A percentile compares a stretch with the other conserved stretches of the same genome.
phyloP scores from a whole-genome alignment of 768 basidiomycete species.

The Chlorophyllum brunneum region DNA sequence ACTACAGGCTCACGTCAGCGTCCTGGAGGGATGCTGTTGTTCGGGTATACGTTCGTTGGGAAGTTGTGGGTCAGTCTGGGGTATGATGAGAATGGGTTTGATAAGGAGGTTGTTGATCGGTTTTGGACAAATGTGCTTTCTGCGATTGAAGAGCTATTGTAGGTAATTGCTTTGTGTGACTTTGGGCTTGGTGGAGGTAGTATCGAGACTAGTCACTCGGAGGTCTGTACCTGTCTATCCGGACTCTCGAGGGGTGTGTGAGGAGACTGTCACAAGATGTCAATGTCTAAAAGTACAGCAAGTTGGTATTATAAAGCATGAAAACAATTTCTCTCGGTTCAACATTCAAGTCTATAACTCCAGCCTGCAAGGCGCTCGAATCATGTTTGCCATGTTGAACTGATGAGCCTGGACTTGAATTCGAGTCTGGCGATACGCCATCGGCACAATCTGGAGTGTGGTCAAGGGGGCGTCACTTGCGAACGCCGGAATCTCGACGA shows the following conservation, averaged over 20 bases:
- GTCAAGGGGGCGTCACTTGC: not conserved
- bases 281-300: slow-evolving; percentile 2
- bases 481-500: not conserved
- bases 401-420: too few relatives aligned
- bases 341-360: not conserved
- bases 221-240: too few relatives aligned
- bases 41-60: slow-evolving; percentile 72
- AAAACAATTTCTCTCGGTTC: not conserved
- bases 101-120: slow-evolving; percentile 49
- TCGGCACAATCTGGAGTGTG: too few relatives aligned
- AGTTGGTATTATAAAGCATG: not conserved
- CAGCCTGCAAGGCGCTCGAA: not conserved
- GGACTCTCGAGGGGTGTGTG: too few relatives aligned
- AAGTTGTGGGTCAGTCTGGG: slow-evolving; percentile 79
- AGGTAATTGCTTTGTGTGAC: not conserved
- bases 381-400: too few relatives aligned
- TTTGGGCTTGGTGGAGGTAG: not conserved
- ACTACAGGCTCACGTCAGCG: slow-evolving; percentile 86
- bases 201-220: too few relatives aligned
- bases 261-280: too few relatives aligned
- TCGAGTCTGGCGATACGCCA: too few relatives aligned
- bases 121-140: slow-evolving; percentile 65
- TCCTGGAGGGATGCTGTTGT: slow-evolving; percentile 73
- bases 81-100: slow-evolving; percentile 76
- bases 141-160: slow-evolving; percentile 57